Conservation (phyloP, 2,329 filamentous ascomycete species). For the Hypoxylon sp. region DNA sequence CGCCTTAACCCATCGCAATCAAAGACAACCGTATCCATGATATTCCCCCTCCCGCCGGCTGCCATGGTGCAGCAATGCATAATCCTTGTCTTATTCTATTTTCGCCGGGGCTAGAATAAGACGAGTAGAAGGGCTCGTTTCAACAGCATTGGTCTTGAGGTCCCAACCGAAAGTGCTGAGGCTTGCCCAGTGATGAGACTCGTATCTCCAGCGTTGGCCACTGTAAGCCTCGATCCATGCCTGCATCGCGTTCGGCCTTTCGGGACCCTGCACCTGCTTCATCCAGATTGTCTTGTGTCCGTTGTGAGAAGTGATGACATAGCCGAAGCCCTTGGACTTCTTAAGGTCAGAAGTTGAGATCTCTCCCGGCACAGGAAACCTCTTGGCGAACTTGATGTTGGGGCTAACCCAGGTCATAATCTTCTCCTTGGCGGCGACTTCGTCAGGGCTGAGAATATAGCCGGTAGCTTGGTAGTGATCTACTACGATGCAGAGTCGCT, state of each 20-base stretch:
- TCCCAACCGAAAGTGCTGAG: constrained; percentile 73
- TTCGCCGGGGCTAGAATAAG: constrained; percentile 57
- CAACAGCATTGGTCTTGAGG: constrained; percentile 71
- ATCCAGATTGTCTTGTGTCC: constrained; percentile 70
- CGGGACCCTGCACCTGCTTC: constrained; percentile 66
- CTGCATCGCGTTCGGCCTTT: constrained; percentile 47
- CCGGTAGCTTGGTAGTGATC: constrained; percentile 66
- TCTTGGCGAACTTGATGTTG: constrained; percentile 58
- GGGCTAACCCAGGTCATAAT: constrained; percentile 69
- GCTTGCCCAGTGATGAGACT: constrained; percentile 30
- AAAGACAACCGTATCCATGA: not conserved
- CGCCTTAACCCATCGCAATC: constrained; percentile 10
- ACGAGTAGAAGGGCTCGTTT: constrained; percentile 69
- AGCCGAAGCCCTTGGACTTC: constrained; percentile 65
- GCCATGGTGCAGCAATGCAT: constrained; percentile 22
- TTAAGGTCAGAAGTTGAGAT: constrained; percentile 57
- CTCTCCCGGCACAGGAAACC: constrained; percentile 39
- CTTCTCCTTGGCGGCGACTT: constrained; percentile 74
- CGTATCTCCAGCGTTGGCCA: constrained; percentile 18
- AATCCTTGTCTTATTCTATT: constrained; percentile 42
- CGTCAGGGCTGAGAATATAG: constrained; percentile 70
- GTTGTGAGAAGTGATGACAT: constrained; percentile 70
- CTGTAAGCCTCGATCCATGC: constrained; percentile 59
- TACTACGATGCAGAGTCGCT: constrained; percentile 85
- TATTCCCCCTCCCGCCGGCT: not conserved